Conservation (phyloP, 257 asterid species). For the Petrea volubilis region DNA sequence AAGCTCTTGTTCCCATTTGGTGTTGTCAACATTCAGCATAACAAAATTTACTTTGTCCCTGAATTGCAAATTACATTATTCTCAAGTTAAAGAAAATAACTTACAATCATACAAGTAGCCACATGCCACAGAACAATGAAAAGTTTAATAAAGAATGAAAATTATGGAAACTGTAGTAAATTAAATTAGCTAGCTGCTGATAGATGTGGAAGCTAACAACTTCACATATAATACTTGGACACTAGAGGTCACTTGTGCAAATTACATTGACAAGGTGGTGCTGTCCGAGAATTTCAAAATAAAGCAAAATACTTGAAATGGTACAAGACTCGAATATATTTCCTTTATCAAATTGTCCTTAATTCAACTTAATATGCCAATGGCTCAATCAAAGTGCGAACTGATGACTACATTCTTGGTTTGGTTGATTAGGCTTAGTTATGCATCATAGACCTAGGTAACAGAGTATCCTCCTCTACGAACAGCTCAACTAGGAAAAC, state of each 20-base stretch:
- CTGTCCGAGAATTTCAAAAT: background rate
- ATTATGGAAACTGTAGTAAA: background rate
- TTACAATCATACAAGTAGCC: background rate
- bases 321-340: background rate
- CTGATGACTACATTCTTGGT: background rate
- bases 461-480: background rate
- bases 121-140: background rate
- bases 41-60: constrained; percentile 94
- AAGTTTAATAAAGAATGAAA: background rate
- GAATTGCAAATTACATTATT: constrained; percentile 12
- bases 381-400: background rate
- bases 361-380: background rate
- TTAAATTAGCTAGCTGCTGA: background rate
- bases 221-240: background rate
- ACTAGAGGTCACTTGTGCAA: background rate
- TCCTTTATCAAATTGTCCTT: background rate
- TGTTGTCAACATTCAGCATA: constrained; percentile 95
- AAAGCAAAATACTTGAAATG: background rate
- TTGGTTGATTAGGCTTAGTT: background rate
- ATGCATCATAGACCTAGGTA: background rate
- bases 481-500: background rate
- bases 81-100: background rate
- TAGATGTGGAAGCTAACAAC: background rate
- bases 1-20: constrained; percentile 99
- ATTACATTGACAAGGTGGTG: background rate